Evolutionary conservation across 2,329 filamentous ascomycete species (phyloP), one percentile per base, ranked within the genome.

Genomic region (Paracorniculantispora psalliotae): DNA sequence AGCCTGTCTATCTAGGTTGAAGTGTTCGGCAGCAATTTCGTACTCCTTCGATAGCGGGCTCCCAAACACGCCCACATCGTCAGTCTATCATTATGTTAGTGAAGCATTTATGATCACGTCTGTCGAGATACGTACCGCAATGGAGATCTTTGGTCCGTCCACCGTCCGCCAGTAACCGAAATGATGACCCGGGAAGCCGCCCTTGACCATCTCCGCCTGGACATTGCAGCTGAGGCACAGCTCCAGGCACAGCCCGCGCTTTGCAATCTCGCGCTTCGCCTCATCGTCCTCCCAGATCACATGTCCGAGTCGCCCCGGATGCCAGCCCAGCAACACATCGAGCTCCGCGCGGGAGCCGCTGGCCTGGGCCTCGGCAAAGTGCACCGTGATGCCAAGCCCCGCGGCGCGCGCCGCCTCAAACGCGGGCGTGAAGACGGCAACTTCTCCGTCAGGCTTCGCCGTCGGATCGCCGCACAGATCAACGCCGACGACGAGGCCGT

Each of bases 191-290:
- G 80, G 77, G 61, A 81, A 83, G 7, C 84, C 82, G 0, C 88
- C 87, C 1, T 77, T 74, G 53, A 88, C 85, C 84, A 94, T 85
- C 63, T 84, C 85, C 1, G 88, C 88, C 64, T 87, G 83, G 1
- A 94, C 89, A 66, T 94, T 94, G 71, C 90, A 93, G 64, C 86
- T 91, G 61, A 94, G 74, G 62, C 90, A 94, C 39, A 94, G 69
- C 72, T 94, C 90, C 13, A 94, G 71, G 2, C 87, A 89, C 28
- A 92, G 68, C 1, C 77, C 77, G 13, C 77, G 75, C 48, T 69
- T 66, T 12, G 74, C 71, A 59, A 80, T 89, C 64, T 83, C 78
- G 47, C 72, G 67, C 67, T 81, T 85, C n/a, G 87, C 74, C 26
- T 73, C 72, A 1, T 85, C 80, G 0, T 85, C 81, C 2, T 91